These are phyloP conservation scores for Tetrapyrgos nigripes DNA, from an alignment of 1,284 basidiomycete species.

Conservation along the genomic window DNA sequence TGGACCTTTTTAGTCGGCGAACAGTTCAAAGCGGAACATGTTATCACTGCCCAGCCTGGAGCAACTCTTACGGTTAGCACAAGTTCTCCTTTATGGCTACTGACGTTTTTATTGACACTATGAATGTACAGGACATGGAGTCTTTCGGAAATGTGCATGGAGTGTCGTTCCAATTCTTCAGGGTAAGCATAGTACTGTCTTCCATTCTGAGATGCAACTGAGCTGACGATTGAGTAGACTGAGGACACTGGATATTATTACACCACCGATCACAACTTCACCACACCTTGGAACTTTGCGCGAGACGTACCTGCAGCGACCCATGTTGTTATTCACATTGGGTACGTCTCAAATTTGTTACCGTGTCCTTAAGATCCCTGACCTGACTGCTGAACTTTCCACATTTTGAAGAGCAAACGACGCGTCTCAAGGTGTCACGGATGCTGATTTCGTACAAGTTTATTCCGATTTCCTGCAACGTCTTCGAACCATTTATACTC, in stretches of 20 bases:
- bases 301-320: constrained; percentile 53
- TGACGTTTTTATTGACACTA: background rate
- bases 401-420: constrained; percentile 49
- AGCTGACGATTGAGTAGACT: constrained; percentile 40
- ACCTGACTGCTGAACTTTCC: background rate
- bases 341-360: constrained; percentile 36
- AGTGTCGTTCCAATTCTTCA: constrained; percentile 59
- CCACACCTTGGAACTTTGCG: constrained; percentile 62
- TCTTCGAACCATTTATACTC: constrained; percentile 50
- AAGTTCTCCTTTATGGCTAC: background rate
- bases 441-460: constrained; percentile 50
- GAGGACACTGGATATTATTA: constrained; percentile 63
- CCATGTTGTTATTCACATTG: constrained; percentile 62
- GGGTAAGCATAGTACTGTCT: constrained; percentile 27
- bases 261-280: constrained; percentile 62
- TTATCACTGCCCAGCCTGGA: constrained; percentile 58
- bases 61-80: constrained; percentile 51
- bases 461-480: constrained; percentile 52
- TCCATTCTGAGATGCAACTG: background rate
- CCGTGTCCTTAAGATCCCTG: background rate
- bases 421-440: constrained; percentile 51
- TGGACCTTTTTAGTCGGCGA: constrained; percentile 64
- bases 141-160: constrained; percentile 65
- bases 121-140: constrained; percentile 50
- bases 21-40: constrained; percentile 58